phyloP scores from a whole-genome alignment of 2,329 filamentous ascomycete species.

The Exophiala mesophila region DNA sequence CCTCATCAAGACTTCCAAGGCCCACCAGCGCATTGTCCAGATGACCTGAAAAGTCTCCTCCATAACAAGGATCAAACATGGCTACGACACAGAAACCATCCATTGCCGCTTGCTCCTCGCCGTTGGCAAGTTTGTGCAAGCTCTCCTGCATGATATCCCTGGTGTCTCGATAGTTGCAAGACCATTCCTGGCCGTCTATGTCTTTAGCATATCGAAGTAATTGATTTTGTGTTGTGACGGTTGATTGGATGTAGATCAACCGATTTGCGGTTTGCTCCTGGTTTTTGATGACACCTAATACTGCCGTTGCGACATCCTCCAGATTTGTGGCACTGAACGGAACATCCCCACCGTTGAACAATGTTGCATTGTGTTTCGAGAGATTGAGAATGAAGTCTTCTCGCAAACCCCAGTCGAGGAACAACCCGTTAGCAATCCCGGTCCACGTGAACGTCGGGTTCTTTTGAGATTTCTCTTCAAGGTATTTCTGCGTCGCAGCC shows the following conservation, averaged over 20 bases:
- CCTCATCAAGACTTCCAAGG: slow-evolving; percentile 30
- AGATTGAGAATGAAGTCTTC: slow-evolving; percentile 43
- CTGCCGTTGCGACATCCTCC: slow-evolving; percentile 41
- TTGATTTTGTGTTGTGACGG: slow-evolving; percentile 42
- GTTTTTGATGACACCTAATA: slow-evolving; percentile 46
- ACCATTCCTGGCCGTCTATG: slow-evolving; percentile 14
- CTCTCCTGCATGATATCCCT: slow-evolving; percentile 7
- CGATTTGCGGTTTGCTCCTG: slow-evolving; percentile 51
- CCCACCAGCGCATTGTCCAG: slow-evolving; percentile 39
- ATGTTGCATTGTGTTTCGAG: slow-evolving; percentile 36
- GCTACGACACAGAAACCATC: slow-evolving; percentile 30
- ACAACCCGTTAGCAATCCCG: slow-evolving; percentile 29
- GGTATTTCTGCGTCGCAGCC: slow-evolving; percentile 27
- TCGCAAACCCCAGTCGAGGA: slow-evolving; percentile 33
- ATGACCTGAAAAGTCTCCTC: slow-evolving; percentile 27
- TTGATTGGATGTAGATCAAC: slow-evolving; percentile 43
- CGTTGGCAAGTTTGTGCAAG: slow-evolving; percentile 29
- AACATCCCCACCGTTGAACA: slow-evolving; percentile 49
- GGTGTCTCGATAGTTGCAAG: neutral
- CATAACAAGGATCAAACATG: slow-evolving; percentile 31
- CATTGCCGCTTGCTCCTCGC: slow-evolving; percentile 22
- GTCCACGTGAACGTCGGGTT: slow-evolving; percentile 30
- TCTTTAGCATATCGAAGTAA: slow-evolving; percentile 34
- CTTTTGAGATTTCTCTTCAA: slow-evolving; percentile 19
- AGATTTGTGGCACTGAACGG: slow-evolving; percentile 48